Evolutionary conservation across 2,329 filamentous ascomycete genomes (phyloP).

Genomic region (Penicillium sp.): DNA sequence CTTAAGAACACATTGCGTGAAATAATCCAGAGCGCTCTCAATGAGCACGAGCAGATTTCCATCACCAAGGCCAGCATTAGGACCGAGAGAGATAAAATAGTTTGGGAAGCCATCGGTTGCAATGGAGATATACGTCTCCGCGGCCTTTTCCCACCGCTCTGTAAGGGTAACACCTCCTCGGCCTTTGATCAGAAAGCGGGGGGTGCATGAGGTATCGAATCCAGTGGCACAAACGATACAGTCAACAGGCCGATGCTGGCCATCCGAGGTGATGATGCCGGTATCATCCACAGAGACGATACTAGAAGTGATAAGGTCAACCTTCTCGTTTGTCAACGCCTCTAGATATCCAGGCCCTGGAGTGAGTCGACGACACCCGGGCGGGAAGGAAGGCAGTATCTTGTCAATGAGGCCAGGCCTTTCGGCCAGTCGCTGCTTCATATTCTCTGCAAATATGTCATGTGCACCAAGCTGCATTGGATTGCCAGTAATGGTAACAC

Average conservation of each 20-base stretch:
- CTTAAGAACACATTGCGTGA: conserved; percentile 34
- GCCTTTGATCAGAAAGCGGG: conserved; percentile 36
- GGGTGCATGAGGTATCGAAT: conserved; percentile 37
- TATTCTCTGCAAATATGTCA: conserved; percentile 29
- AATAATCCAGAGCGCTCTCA: conserved; percentile 35
- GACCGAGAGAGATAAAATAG: conserved; percentile 35
- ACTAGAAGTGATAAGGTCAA: conserved; percentile 54
- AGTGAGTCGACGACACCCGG: conserved; percentile 44
- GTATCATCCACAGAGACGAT: conserved; percentile 46
- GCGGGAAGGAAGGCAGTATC: conserved; percentile 42
- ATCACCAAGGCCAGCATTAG: conserved; percentile 33
- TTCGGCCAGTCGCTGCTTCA: conserved; percentile 33
- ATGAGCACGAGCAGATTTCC: conserved; percentile 36
- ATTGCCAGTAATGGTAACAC: conserved; percentile 27
- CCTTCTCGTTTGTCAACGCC: conserved; percentile 58
- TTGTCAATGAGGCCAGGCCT: conserved; percentile 36
- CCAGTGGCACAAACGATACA: conserved; percentile 41
- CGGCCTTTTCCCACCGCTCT: conserved; percentile 31
- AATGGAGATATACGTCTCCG: conserved; percentile 38
- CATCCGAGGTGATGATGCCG: conserved; percentile 36
- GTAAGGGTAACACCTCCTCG: conserved; percentile 27
- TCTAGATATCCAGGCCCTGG: conserved; percentile 54
- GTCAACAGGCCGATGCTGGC: conserved; percentile 33
- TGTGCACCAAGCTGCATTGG: conserved; percentile 27
- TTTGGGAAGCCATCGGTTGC: conserved; percentile 36